Conservation (phyloP, 2,329 filamentous ascomycete species). For the Fusarium sp. region DNA sequence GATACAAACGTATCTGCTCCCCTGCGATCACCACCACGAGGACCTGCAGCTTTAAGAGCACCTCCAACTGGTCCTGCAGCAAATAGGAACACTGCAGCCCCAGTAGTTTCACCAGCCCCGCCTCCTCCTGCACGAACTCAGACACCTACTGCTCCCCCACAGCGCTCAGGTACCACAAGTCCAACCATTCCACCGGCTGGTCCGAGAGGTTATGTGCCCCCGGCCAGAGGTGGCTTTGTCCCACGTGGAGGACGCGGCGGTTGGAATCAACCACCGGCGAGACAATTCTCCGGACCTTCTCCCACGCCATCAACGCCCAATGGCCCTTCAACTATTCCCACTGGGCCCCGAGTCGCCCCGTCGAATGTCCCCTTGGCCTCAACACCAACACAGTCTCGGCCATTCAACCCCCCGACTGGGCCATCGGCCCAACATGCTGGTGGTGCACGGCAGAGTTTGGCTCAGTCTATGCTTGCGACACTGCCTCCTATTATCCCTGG, state of each 20-base stretch:
- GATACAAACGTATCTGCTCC: slow-evolving; percentile 47
- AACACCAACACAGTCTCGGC: slow-evolving; percentile 57
- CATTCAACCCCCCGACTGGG: slow-evolving; percentile 70
- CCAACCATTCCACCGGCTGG: slow-evolving; percentile 66
- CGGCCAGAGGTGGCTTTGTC: slow-evolving; percentile 59
- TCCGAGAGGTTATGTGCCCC: slow-evolving; percentile 65
- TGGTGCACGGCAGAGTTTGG: slow-evolving; percentile 59
- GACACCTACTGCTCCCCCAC: slow-evolving; percentile 51
- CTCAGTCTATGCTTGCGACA: slow-evolving; percentile 64
- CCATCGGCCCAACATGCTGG: slow-evolving; percentile 58
- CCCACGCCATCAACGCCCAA: slow-evolving; percentile 57
- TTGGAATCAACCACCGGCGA: slow-evolving; percentile 55
- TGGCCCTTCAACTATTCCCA: slow-evolving; percentile 60
- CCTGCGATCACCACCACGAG: slow-evolving; percentile 64
- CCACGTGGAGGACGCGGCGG: slow-evolving; percentile 60
- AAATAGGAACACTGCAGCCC: slow-evolving; percentile 55
- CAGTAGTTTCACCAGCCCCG: slow-evolving; percentile 52
- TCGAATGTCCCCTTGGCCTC: slow-evolving; percentile 53
- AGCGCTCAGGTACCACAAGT: slow-evolving; percentile 57
- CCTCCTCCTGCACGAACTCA: slow-evolving; percentile 53
- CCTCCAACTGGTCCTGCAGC: slow-evolving; percentile 61
- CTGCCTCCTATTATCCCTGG: slow-evolving; percentile 66
- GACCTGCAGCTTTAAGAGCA: slow-evolving; percentile 65
- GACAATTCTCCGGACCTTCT: slow-evolving; percentile 52
- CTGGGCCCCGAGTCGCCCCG: slow-evolving; percentile 58